Percentiles rank a stretch among this genome's conserved stretches.
Evolutionary conservation across 352 stramenopile genomes (phyloP).

Genomic region (Globisporangium splendens): DNA sequence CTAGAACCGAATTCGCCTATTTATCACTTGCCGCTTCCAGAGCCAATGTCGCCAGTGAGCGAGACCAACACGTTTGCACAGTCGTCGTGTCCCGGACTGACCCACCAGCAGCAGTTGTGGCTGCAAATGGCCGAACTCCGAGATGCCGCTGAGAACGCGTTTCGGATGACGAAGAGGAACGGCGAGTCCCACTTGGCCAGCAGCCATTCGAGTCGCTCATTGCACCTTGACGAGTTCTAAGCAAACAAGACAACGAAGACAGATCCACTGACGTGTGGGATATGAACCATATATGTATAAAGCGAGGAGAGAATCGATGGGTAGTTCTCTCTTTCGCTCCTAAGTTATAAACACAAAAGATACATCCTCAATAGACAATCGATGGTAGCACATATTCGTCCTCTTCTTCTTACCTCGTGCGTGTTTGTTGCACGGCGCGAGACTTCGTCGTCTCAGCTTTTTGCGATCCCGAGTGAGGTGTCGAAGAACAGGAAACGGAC

Average conservation of each 20-base stretch:
- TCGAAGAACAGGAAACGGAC: too few relatives aligned
- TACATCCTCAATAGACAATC: too few relatives aligned
- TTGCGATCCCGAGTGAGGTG: too few relatives aligned
- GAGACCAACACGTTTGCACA: background rate
- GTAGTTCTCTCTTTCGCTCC: too few relatives aligned
- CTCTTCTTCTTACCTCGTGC: too few relatives aligned
- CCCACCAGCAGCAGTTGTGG: constrained; percentile 29
- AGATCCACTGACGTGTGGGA: too few relatives aligned
- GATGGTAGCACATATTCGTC: too few relatives aligned
- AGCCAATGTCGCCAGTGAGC: background rate
- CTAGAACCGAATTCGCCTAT: background rate
- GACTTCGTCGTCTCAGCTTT: too few relatives aligned
- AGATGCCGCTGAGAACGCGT: constrained; percentile 38
- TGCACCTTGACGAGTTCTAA: background rate
- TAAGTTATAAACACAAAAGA: too few relatives aligned
- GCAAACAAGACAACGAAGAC: background rate
- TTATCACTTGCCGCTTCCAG: background rate
- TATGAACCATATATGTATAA: too few relatives aligned
- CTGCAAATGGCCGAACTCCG: constrained; percentile 47
- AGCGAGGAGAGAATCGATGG: too few relatives aligned
- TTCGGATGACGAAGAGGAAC: constrained; percentile 22
- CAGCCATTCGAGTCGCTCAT: constrained; percentile 1
- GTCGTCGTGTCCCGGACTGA: background rate
- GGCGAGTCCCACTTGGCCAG: constrained; percentile 5
- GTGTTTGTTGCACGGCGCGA: too few relatives aligned